Evolutionary conservation across 768 basidiomycete species (phyloP), one percentile per base, ranked within the genome.

Genomic region (Gymnopilus dilepis): DNA sequence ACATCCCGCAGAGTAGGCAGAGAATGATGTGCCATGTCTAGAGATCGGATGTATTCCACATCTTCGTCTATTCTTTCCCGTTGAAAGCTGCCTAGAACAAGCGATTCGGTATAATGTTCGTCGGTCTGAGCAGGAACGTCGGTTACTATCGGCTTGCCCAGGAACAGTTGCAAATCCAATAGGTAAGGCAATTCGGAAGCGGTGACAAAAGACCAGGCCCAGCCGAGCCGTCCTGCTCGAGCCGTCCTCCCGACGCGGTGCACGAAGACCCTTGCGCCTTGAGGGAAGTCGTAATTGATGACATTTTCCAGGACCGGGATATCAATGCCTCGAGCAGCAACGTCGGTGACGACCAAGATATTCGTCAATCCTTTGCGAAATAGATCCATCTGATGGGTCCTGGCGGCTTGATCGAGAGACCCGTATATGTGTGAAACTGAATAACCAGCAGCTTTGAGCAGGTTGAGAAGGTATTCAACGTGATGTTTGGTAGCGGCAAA

Each of bases 401-500:
- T 91, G 1, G 96, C 95, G 3, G 84, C 78, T 74, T 99, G 97
- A 69, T 97, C 96, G 37, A 99, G 85, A 6, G 97, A 89, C 24
- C 97, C 97, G 69, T 99, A 99, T 52, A 99, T 96, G 65, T 95
- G 90, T 12, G 97, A 97, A 17, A 94, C 89, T 2, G 92, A 80
- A 72, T 97, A 99, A 11, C 94, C 94, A 8, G 90, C 89, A 12
- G 90, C 83, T 3, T 81, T 82, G 56, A 99, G 82, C 4, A 99
- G 80, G 42, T 84, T 84, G 2, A 86, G 83, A 45, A 99, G 83
- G 73, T 97, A 99, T 75, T 99, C 97, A 69, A 99, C 95, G 67
- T 99, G 97, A 70, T 99, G 97, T 74, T 99, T 99, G 19, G 97
- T 99, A 6, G 97, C 94, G 2, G 90, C 89, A 69, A 99, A 99